These are phyloP conservation scores for Nicotiana tomentosiformis DNA, from an alignment of 257 asterid species.

Conservation along the genomic window DNA sequence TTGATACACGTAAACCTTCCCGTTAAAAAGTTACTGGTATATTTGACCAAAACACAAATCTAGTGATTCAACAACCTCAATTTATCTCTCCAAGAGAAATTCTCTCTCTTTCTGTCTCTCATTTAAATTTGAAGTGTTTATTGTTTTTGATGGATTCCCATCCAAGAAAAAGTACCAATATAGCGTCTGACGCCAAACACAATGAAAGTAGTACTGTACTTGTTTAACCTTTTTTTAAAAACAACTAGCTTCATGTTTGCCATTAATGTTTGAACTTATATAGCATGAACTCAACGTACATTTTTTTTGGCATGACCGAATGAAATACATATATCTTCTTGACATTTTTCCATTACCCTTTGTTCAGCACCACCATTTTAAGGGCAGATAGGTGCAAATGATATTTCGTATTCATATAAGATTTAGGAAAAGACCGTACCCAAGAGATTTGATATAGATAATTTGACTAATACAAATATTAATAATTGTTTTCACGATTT, in stretches of 20 bases:
- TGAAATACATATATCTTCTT: too few relatives aligned
- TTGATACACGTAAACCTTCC: too few relatives aligned
- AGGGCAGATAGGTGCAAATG: too few relatives aligned
- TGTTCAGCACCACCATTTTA: too few relatives aligned
- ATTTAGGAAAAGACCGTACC: too few relatives aligned
- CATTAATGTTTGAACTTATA: neutral
- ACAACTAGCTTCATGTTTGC: neutral
- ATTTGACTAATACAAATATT: fast-evolving
- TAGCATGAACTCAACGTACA: neutral
- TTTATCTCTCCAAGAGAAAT: neutral
- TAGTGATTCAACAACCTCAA: neutral
- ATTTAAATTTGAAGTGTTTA: neutral
- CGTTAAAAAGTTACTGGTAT: too few relatives aligned
- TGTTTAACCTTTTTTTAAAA: too few relatives aligned
- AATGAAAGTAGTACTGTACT: neutral
- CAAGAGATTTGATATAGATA: fast-evolving
- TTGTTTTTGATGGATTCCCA: neutral
- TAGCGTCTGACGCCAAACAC: too few relatives aligned
- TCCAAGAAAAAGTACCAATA: neutral
- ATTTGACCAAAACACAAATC: neutral
- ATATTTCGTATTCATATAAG: too few relatives aligned
- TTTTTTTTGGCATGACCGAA: too few relatives aligned
- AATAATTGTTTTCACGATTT: too few relatives aligned
- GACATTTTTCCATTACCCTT: too few relatives aligned
- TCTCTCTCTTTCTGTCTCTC: neutral